These are phyloP conservation scores for Gossypium schwendimanii DNA, from an alignment of 441 rosid genomes.

Conservation along the genomic window DNA sequence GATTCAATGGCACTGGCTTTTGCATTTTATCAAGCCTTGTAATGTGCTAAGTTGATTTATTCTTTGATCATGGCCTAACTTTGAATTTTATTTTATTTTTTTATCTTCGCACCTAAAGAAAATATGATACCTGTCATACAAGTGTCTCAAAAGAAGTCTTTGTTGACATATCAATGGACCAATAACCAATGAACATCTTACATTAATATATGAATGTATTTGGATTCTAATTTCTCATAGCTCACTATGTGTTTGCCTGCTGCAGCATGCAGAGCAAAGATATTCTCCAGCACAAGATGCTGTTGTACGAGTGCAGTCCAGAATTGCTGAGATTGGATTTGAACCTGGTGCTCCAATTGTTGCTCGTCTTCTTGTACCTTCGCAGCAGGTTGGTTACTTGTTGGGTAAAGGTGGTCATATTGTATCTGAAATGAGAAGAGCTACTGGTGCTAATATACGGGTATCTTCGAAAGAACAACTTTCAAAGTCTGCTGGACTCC, in stretches of 20 bases:
- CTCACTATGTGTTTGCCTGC: constrained; percentile 4
- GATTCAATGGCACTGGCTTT: not conserved
- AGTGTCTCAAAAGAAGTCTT: not conserved
- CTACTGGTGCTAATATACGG: constrained; percentile 51
- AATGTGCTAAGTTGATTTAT: not conserved
- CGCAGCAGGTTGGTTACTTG: constrained; percentile 44
- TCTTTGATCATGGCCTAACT: not conserved
- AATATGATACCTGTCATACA: not conserved
- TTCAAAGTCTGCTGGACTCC: constrained; percentile 31
- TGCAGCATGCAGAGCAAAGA: constrained; percentile 47
- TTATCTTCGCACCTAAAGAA: not conserved
- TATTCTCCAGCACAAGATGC: constrained; percentile 58
- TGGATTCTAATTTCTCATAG: not conserved
- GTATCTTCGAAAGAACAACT: constrained; percentile 47
- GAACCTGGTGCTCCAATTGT: constrained; percentile 50
- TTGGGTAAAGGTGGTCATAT: constrained; percentile 54
- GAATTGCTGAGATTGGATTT: constrained; percentile 60
- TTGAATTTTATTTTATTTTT: not conserved
- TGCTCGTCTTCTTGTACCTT: constrained; percentile 53
- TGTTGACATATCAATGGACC: not conserved
- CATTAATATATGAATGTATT: not conserved
- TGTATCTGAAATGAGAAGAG: constrained; percentile 54
- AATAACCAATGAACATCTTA: not conserved
- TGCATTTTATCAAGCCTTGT: not conserved
- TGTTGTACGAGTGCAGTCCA: constrained; percentile 48